Evolutionary conservation across 2,329 filamentous ascomycete species (phyloP).

Genomic region (Colletotrichum tropicicola): DNA sequence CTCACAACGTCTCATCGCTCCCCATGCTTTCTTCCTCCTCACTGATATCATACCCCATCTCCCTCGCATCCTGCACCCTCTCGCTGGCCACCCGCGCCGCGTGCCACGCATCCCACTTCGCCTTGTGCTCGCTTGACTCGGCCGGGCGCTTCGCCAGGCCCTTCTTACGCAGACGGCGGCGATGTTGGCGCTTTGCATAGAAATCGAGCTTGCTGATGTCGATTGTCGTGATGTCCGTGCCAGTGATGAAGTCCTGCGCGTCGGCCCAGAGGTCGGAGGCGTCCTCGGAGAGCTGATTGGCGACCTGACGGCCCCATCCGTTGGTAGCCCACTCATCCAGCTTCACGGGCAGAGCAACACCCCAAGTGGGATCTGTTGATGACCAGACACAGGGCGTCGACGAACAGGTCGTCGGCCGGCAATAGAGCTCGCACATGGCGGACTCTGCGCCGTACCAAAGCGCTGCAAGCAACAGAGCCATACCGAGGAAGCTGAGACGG

Average conservation of each 20-base stretch:
- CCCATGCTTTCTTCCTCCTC: slow-evolving; percentile 44
- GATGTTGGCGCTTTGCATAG: slow-evolving; percentile 56
- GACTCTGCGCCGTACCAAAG: slow-evolving; percentile 66
- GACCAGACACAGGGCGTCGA: slow-evolving; percentile 61
- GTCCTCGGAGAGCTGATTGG: slow-evolving; percentile 50
- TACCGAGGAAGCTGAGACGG: slow-evolving; percentile 57
- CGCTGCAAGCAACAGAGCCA: slow-evolving; percentile 51
- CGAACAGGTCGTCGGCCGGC: slow-evolving; percentile 61
- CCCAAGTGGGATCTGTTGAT: slow-evolving; percentile 67
- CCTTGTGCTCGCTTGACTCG: slow-evolving; percentile 49
- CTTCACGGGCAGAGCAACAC: slow-evolving; percentile 68
- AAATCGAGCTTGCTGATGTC: slow-evolving; percentile 55
- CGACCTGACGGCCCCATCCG: slow-evolving; percentile 54
- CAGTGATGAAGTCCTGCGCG: slow-evolving; percentile 52
- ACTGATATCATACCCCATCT: slow-evolving; percentile 49
- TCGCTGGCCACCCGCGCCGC: slow-evolving; percentile 50
- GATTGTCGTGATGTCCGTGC: slow-evolving; percentile 53
- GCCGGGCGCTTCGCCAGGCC: slow-evolving; percentile 49
- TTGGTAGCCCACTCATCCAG: slow-evolving; percentile 68
- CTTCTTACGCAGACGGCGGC: slow-evolving; percentile 59
- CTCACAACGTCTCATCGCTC: slow-evolving; percentile 41
- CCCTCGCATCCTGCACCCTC: slow-evolving; percentile 46
- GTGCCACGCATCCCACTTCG: slow-evolving; percentile 56
- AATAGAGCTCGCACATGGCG: slow-evolving; percentile 62
- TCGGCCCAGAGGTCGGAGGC: slow-evolving; percentile 58